phyloP scores from a whole-genome alignment of 2,329 filamentous ascomycete species.

The Stemphylium beticola region DNA sequence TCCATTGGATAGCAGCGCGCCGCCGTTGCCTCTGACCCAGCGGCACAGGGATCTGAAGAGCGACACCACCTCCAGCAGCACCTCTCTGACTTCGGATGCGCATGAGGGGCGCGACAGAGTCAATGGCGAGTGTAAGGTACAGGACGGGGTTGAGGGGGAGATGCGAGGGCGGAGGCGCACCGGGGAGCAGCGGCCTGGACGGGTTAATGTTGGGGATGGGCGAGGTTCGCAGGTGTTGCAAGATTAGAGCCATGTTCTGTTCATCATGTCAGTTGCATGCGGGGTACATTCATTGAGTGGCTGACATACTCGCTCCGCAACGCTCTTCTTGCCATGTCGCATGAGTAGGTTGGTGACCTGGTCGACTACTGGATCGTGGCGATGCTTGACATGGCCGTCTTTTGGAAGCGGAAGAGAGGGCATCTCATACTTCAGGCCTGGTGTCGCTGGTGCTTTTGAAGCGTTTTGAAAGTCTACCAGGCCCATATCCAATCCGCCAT shows the following conservation, averaged over 20 bases:
- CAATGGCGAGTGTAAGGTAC: constrained; percentile 88
- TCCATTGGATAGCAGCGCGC: constrained; percentile 84
- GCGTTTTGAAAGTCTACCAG: constrained; percentile 34
- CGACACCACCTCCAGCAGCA: constrained; percentile 82
- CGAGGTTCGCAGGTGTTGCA: constrained; percentile 82
- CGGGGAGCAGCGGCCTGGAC: constrained; percentile 73
- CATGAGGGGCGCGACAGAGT: constrained; percentile 89
- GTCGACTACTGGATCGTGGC: constrained; percentile 83
- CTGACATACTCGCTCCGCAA: constrained; percentile 79
- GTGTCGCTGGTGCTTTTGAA: constrained; percentile 25
- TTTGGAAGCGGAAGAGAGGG: constrained; percentile 71
- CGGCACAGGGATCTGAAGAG: constrained; percentile 82
- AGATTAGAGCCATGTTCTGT: constrained; percentile 83
- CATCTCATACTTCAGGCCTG: constrained; percentile 78
- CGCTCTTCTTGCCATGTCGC: constrained; percentile 86
- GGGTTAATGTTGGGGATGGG: constrained; percentile 78
- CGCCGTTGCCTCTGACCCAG: constrained; percentile 76
- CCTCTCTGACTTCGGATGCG: constrained; percentile 78
- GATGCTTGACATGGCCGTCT: constrained; percentile 71
- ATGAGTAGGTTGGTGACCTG: constrained; percentile 93
- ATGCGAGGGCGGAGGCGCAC: constrained; percentile 75
- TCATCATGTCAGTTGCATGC: not conserved
- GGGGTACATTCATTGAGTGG: not conserved
- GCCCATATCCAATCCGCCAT: constrained; percentile 35
- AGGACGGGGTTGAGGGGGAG: constrained; percentile 88